Evolutionary conservation across 164 flowering plant genomes (phyloP), one percentile per base, ranked within the genome.

Genomic region (Piper betle): DNA sequence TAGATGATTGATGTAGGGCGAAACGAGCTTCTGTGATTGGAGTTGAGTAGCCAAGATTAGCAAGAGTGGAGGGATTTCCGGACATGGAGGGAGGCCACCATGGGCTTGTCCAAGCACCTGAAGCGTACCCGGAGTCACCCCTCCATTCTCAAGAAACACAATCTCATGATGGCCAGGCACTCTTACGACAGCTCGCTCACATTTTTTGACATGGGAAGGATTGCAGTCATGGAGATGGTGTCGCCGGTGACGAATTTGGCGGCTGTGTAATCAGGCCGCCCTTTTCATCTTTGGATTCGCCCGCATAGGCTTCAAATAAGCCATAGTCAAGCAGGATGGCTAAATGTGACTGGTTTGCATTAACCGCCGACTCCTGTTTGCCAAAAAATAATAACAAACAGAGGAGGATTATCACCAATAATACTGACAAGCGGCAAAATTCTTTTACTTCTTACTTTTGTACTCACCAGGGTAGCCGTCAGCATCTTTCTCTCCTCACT

Each of bases 51-150:
- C 79, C 80, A 82, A 2, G 84, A 66, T 58, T 82, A 85, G 33
- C 81, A 82, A 6, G 39, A 58, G 4, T 78, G 70, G 12, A 76
- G 81, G 0, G 87, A 82, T 62, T 74, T 80, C 91, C 87, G 82
- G 8, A 85, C 81, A 10, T 46, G 60, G 0, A 82, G 59, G 15
- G 69, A 65, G 1, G 62, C 74, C 7, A 83, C 76, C 58, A 69
- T 68, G 16, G 78, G 79, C 58, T 10, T 55, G 52, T 55, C 52
- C 33, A 66, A 46, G 57, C 75, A 63, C n/a, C 58, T 68, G 62
- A 81, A 61, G 71, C 82, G 79, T 20, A 77, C 78, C 11, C 80
- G n/a, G 82, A 0, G 83, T 43, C 2, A 53, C 15, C 85, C 87
- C 12, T 80, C 80, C 69, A 74, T 76, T 55, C 78, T 74, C 18